phyloP scores from a whole-genome alignment of 176 grass and related monocot species.

The Hyparrhenia diplandra region DNA sequence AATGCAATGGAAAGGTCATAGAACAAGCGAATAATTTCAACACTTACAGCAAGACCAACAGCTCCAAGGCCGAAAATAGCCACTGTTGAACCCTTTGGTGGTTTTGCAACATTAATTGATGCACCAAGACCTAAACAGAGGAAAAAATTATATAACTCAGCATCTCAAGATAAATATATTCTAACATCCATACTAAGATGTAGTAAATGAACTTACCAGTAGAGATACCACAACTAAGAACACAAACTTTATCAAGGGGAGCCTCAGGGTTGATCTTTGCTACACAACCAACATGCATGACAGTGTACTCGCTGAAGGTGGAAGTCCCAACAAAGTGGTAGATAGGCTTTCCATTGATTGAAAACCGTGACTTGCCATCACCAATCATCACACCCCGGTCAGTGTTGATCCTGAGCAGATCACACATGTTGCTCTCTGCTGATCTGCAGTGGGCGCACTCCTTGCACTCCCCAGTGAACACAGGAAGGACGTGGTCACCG shows the following conservation, averaged over 20 bases:
- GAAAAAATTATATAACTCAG: not conserved
- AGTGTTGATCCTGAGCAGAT: slow-evolving; percentile 77
- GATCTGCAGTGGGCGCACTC: slow-evolving; percentile 75
- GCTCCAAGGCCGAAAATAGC: slow-evolving; percentile 84
- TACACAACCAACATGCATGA: slow-evolving; percentile 71
- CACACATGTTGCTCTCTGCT: slow-evolving; percentile 86
- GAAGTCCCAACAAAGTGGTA: slow-evolving; percentile 87
- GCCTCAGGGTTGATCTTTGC: slow-evolving; percentile 84
- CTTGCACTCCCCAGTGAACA: slow-evolving; percentile 94
- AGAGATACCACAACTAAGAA: slow-evolving; percentile 88
- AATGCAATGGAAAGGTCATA: not conserved
- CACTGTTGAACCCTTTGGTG: slow-evolving; percentile 71
- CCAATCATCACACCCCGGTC: slow-evolving; percentile 72
- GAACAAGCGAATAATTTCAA: not conserved
- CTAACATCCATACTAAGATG: not conserved
- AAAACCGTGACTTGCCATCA: slow-evolving; percentile 65
- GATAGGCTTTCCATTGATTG: slow-evolving; percentile 67
- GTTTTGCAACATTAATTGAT: slow-evolving; percentile 82
- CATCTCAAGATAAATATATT: not conserved
- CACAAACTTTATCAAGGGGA: slow-evolving; percentile 80
- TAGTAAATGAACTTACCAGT: slow-evolving; percentile 32
- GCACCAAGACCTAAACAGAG: slow-evolving; percentile 65
- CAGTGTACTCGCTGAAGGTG: slow-evolving; percentile 88
- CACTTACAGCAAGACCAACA: slow-evolving; percentile 78
- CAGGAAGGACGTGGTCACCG: slow-evolving; percentile 86